Base-by-base conservation (phyloP, 1,284 basidiomycete species). In the Ganoderma sp. region DNA sequence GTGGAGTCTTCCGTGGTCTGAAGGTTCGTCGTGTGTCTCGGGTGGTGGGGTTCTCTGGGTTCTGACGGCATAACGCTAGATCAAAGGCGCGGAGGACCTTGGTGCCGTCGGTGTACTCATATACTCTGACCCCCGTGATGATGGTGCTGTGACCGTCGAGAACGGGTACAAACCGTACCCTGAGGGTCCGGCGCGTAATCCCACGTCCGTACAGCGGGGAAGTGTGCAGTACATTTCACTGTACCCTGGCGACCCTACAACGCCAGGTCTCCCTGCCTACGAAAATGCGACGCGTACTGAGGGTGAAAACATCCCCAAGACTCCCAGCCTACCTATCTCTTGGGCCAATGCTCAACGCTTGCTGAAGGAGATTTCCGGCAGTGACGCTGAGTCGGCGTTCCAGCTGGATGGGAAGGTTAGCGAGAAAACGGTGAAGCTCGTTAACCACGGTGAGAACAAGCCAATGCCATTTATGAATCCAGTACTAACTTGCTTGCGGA, bases 111-210 rank as follows among this genome's bases (percentile, higher is more conserved):
- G 89, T 71, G 81, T 89, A 37, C 79, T 92, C 61, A 96, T 98
- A 74, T 99, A 95, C 81, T 90, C 89, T 17, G 97, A 98, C 80
- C 92, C 93, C 15, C 90, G 89, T 65, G 95, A 98, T 76, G 96
- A 98, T 75, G 95, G 95, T 25, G 86, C 85, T 52, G 90, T 96
- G 41, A 95, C 91, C 2, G 87, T 87, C 25, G 88, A 87, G 68
- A 95, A 97, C 71, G 94, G 93, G 2, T 93, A 90, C 75, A 79
- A 83, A 56, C 82, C 88, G 19, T 88, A 98, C 79, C 97, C 97
- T 0, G 83, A 88, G 19, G 96, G 97, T 0, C 95, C 96, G 39
- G 96, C 95, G 52, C 87, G 94, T 50, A 94, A 96, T 78, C 94
- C 93, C 0, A 89, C 88, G 8, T 86, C 92, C 3, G 89, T 97